phyloP scores from a whole-genome alignment of 352 stramenopile species.

The Phytophthora cryptogea region DNA sequence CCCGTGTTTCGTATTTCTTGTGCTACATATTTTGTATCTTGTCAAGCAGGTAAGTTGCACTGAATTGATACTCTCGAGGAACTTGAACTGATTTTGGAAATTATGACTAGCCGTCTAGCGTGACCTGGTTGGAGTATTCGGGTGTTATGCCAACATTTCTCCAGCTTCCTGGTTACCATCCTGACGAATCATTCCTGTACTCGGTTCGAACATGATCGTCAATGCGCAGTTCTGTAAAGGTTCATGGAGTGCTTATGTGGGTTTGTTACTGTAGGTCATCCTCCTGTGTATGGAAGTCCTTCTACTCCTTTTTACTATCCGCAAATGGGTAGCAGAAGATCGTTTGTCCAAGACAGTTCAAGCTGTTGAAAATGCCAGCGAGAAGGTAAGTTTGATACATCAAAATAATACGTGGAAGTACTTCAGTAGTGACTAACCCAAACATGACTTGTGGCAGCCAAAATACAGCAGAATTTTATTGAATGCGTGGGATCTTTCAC shows the following conservation, averaged over 20 bases:
- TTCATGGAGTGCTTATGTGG: background rate
- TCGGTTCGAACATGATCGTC: slow-evolving; percentile 32
- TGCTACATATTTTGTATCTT: slow-evolving; percentile 52
- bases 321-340: slow-evolving; percentile 80
- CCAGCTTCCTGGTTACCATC: slow-evolving; percentile 59
- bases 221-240: background rate
- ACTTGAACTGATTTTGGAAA: background rate
- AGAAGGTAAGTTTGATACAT: slow-evolving; percentile 34
- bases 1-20: slow-evolving; percentile 52
- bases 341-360: slow-evolving; percentile 59
- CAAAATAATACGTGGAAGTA: no score
- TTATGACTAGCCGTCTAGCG: slow-evolving; percentile 2
- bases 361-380: slow-evolving; percentile 47
- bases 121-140: slow-evolving; percentile 45
- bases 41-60: slow-evolving; percentile 17
- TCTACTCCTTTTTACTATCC: slow-evolving; percentile 62
- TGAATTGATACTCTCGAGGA: background rate
- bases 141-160: slow-evolving; percentile 60
- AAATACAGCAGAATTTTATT: slow-evolving; percentile 66
- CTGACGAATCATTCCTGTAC: slow-evolving; percentile 59
- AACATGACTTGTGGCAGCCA: slow-evolving; percentile 30
- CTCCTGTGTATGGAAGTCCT: slow-evolving; percentile 53
- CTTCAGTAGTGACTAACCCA: background rate
- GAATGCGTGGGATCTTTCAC: slow-evolving; percentile 78
- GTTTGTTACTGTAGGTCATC: slow-evolving; percentile 32